Percentiles rank a stretch among this genome's conserved stretches.
Evolutionary conservation across 441 rosid genomes (phyloP).

Genomic region (Adansonia gregorii): DNA sequence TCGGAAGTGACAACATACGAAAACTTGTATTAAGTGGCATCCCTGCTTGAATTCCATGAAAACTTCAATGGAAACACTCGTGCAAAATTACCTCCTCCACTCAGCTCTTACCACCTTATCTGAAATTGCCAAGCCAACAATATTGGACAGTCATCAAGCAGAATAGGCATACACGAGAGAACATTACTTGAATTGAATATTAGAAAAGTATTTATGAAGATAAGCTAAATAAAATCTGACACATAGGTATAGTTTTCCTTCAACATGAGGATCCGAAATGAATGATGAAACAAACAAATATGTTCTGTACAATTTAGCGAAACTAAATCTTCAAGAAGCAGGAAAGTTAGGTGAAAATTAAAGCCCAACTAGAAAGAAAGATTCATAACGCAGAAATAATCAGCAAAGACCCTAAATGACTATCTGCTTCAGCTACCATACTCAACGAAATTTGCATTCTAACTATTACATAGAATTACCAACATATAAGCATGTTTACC

Average conservation of each 20-base stretch:
- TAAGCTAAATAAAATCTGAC: not conserved
- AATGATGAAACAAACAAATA: not conserved
- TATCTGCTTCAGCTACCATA: not conserved
- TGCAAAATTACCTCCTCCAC: slow-evolving; percentile 66
- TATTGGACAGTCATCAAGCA: slow-evolving; percentile 14
- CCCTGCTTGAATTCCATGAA: slow-evolving; percentile 21
- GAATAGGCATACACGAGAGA: slow-evolving; percentile 18
- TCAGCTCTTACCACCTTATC: slow-evolving; percentile 64
- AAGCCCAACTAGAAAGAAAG: not conserved
- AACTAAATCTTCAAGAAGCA: not conserved
- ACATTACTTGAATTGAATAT: not conserved
- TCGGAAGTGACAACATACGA: slow-evolving; percentile 25
- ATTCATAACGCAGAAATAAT: not conserved
- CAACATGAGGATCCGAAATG: not conserved
- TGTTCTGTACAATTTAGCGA: not conserved
- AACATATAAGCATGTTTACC: not conserved
- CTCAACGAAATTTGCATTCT: not conserved
- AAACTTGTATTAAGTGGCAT: slow-evolving; percentile 10
- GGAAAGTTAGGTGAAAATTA: not conserved
- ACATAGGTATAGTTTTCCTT: not conserved
- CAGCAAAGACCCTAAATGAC: not conserved
- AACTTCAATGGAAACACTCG: slow-evolving; percentile 24
- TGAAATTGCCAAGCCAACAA: slow-evolving; percentile 36
- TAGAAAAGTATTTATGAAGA: not conserved
- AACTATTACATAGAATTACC: not conserved